Percentiles rank a stretch among this genome's conserved stretches.
phyloP scores from a whole-genome alignment of 108 stramenopile genomes.

The Asterionellopsis glacialis region DNA sequence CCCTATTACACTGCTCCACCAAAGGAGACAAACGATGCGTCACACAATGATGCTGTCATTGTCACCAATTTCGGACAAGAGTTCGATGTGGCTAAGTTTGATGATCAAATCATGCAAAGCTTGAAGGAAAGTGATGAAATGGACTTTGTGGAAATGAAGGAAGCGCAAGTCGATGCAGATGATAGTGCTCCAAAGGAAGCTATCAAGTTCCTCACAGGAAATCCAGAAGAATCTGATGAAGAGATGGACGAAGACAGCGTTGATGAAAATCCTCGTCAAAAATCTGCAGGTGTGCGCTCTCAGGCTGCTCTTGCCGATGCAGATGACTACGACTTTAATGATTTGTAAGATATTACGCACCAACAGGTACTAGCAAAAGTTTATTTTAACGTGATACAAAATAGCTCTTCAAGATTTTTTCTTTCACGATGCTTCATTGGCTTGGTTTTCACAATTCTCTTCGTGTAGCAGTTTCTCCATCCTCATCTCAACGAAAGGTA shows the following conservation, averaged over 20 bases:
- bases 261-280: conserved; percentile 1
- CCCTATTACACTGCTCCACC: conserved; percentile 91
- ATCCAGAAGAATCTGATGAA: too few species aligned
- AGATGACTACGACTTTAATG: conserved; percentile 66
- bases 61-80: conserved; percentile 64
- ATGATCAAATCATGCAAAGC: conserved; percentile 61
- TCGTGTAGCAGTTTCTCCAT: too few species aligned
- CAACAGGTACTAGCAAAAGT: too few species aligned
- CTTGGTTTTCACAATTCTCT: too few species aligned
- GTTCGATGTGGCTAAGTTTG: conserved; percentile 74
- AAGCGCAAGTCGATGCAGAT: too few species aligned
- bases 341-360: conserved; percentile 24
- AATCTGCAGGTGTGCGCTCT: not conserved
- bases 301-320: conserved; percentile 53
- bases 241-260: too few species aligned
- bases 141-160: conserved; percentile 69
- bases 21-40: conserved; percentile 9
- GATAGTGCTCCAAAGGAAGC: too few species aligned
- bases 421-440: too few species aligned
- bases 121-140: conserved; percentile 83
- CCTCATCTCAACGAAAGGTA: too few species aligned
- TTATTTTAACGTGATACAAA: too few species aligned
- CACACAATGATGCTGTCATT: conserved; percentile 41
- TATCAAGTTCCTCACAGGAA: too few species aligned
- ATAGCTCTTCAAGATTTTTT: too few species aligned